Conservation (phyloP, 257 asterid species). For the Avicennia marina region DNA sequence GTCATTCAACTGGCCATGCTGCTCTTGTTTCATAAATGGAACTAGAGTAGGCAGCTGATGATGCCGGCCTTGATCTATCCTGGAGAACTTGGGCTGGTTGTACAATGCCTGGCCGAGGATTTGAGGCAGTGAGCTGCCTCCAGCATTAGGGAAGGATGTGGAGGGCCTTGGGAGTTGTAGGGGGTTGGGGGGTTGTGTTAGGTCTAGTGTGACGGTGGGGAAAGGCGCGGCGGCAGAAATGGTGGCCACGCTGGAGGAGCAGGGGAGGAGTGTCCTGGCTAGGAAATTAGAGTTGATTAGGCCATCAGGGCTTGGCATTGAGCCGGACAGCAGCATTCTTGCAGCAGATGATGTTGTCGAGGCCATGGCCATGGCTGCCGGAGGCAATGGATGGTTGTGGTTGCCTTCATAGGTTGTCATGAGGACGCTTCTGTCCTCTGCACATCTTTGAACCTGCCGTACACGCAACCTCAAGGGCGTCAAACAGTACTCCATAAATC, state of each 20-base stretch:
- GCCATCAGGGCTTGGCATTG: slow-evolving; percentile 86
- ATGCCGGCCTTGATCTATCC: slow-evolving; percentile 25
- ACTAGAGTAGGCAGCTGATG: slow-evolving; percentile 15
- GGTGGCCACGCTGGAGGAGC: slow-evolving; percentile 82
- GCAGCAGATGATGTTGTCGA: slow-evolving; percentile 93
- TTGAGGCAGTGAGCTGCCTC: slow-evolving; percentile 58
- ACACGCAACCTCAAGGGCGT: neutral
- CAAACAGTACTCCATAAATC: too few relatives aligned
- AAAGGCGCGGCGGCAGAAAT: slow-evolving; percentile 92
- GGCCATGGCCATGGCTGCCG: slow-evolving; percentile 96
- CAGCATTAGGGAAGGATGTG: slow-evolving; percentile 35
- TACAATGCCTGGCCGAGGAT: slow-evolving; percentile 56
- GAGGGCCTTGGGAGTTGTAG: neutral
- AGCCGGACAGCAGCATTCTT: slow-evolving; percentile 81
- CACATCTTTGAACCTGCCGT: slow-evolving; percentile 85
- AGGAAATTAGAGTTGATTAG: slow-evolving; percentile 69
- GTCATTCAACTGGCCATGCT: slow-evolving; percentile 39
- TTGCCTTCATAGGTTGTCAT: slow-evolving; percentile 91
- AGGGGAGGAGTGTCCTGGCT: slow-evolving; percentile 75
- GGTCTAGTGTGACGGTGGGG: slow-evolving; percentile 88
- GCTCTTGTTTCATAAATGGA: slow-evolving; percentile 36
- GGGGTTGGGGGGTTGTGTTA: slow-evolving; percentile 66
- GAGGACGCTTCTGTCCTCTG: slow-evolving; percentile 64
- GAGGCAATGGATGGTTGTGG: slow-evolving; percentile 93
- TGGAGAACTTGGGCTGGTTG: slow-evolving; percentile 66